Percentiles rank a stretch among this genome's conserved stretches.
phyloP scores from a whole-genome alignment of 129 eudicot species.

The Chrysanthemum seticuspe region DNA sequence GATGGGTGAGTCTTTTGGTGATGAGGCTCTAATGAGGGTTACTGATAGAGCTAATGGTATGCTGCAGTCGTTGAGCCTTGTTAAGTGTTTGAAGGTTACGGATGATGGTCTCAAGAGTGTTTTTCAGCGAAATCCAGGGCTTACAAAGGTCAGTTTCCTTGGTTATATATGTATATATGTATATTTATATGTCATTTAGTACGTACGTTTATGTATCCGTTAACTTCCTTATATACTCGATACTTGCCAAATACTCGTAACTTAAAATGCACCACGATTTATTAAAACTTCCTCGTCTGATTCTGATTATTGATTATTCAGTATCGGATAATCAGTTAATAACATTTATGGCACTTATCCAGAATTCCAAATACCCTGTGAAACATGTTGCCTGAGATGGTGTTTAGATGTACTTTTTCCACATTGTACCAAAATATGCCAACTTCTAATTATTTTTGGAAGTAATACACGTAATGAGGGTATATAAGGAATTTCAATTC shows the following conservation, averaged over 20 bases:
- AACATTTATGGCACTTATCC: background rate
- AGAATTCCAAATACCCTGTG: background rate
- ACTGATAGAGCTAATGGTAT: slow-evolving; percentile 61
- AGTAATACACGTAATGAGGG: background rate
- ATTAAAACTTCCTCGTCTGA: background rate
- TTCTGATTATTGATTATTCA: background rate
- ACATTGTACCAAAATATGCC: background rate
- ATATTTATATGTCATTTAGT: background rate
- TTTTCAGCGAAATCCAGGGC: slow-evolving; percentile 44
- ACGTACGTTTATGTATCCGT: background rate
- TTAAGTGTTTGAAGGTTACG: slow-evolving; percentile 49
- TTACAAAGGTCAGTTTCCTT: slow-evolving; percentile 47
- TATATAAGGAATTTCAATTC: background rate
- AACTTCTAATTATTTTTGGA: background rate
- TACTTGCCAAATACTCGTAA: background rate
- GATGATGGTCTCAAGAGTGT: slow-evolving; percentile 52
- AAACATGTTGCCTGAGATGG: background rate
- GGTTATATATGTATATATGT: background rate
- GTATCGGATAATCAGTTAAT: background rate
- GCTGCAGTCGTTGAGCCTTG: slow-evolving; percentile 58
- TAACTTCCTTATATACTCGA: background rate
- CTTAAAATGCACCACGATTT: background rate
- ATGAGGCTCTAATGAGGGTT: slow-evolving; percentile 52
- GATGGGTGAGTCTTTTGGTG: slow-evolving; percentile 34
- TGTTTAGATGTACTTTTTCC: slow-evolving; percentile 5